Evolutionary conservation across 2,329 filamentous ascomycete species (phyloP), one percentile per base, ranked within the genome.

Genomic region (Claviceps purpurea): DNA sequence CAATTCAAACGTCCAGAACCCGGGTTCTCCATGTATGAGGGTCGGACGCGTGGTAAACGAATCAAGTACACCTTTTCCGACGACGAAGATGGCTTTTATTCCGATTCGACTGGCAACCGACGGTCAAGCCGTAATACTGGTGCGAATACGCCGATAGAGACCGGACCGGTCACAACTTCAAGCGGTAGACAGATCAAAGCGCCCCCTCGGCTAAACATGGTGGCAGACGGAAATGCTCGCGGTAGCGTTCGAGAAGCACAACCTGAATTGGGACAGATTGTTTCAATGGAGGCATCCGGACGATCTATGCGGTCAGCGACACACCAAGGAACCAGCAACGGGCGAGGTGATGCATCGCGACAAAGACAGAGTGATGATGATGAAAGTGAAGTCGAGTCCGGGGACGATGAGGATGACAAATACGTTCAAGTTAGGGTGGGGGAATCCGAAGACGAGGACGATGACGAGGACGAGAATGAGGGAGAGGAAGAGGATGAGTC

Each of bases 31-130:
- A 74, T 95, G 53, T 98, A 98, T 66, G 93, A 98, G 71, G 93
- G 93, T 49, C 87, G 93, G 50, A 98, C 94, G 5, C 82, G 93
- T 54, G 93, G 93, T 52, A 97, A 98, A 73, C 86, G 91, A 55
- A 86, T 95, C 70, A 94, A 90, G 68, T 98, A 98, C 64, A 98
- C 89, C 0, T 98, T 87, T 64, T 94, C 89, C 0, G 90, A 96
- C 50, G 88, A 94, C 24, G 88, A 94, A 58, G 84, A 84, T 39
- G 81, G 84, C 16, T 80, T 81, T 50, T 78, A 74, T 52, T 79
- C 79, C n/a, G 79, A 84, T 62, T 83, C 82, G 39, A 77, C 78
- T 10, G 54, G 53, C 5, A 67, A 70, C 65, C 65, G 90, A 73
- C 79, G 83, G 6, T 88, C 87, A 13, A 77, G 81, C 18, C 82